Evolutionary conservation across 176 grass and related monocot species (phyloP), one percentile per base, ranked within the genome.

Genomic region (Phragmites australis): DNA sequence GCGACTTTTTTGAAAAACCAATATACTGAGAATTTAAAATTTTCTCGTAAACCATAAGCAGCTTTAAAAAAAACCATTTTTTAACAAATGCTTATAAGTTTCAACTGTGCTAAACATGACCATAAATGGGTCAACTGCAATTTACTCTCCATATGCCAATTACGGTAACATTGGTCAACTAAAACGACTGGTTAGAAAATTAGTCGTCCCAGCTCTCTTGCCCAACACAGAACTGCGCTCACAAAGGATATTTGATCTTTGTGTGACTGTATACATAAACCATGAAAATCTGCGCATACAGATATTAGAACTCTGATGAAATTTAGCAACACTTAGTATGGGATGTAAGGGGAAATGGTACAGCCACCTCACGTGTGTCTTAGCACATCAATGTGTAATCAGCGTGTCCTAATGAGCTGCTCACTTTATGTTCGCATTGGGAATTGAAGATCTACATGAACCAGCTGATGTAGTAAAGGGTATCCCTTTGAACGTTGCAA

Each of bases 391-490:
- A 54, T 81, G 26, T 64, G 52, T 70, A 50, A 76, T 81, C 65
- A 75, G 46, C 48, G 61, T 61, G 71, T n/a, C 60, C 60, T 16
- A 39, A 72, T 22, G 30, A 82, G 42, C 42, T 46, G 72, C 58
- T 97, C 84, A 90, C 67, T 94, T 97, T 14, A 97, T 76, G 15
- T 53, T 91, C 8, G 83, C 94, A 19, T 94, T 94, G 17, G 50
- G 50, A 76, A 94, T 90, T 9, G 87, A 89, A 56, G 89, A 89
- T 60, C 80, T 87, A 87, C 94, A 94, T 32, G 87, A 85, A 9
- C 94, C 94, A 21, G 87, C 89, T 61, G 87, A 90, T 48, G 92
- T 97, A 44, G 89, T 89, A 75, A 97, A 94, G 46, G 94, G 87
- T 70, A 89, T 40, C 77, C 92, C 89, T 85, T 79, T 89, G 77